Base-by-base conservation (phyloP, 2,329 filamentous ascomycete genomes). In the Aspergillus sergii region DNA sequence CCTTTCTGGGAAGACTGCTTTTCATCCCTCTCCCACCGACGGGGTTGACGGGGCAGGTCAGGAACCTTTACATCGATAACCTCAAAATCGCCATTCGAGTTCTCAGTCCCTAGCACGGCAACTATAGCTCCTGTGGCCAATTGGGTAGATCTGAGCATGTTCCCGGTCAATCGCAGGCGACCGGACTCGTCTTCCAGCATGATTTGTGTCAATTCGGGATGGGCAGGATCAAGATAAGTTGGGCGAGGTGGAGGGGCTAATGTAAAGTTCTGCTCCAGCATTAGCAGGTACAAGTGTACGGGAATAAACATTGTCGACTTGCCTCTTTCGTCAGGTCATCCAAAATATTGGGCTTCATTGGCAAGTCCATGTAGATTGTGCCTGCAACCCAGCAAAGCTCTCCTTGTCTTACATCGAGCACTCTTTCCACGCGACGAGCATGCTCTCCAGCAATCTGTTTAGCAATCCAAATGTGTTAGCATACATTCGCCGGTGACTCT, bases 151-250 rank as follows among this genome's bases (percentile, higher is more conserved):
- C 85, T 82, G 55, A 99, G 81, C 23, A 88, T 78, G 48, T 86
- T 84, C 3, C 95, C 95, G 0, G 91, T 89, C 9, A 99, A 82
- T 23, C 89, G 86, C 68, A 99, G 83, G 28, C 96, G 89, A 54
- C 95, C 95, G 0, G 93, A 97, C 78, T 98, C 94, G 76, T 99
- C 95, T 78, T 99, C 95, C 45, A 99, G 83, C 89, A 96, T 96
- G 69, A 93, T 86, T 64, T 88, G 81, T 56, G 93, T 87, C 26
- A 67, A 65, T 12, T 72, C 72, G 21, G 76, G 77, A 53, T 79
- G 69, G 14, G 75, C 74, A 28, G 77, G 73, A 58, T 90, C 85
- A 68, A 88, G 86, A 79, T 97, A 97, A 69, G 93, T 95, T 67
- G 90, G 85, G 64, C 89, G 86, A 9, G 88, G 86, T 16, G 91